These are phyloP conservation scores for Didymosphaeria variabile DNA, from an alignment of 2,329 filamentous ascomycete genomes.

Conservation along the genomic window DNA sequence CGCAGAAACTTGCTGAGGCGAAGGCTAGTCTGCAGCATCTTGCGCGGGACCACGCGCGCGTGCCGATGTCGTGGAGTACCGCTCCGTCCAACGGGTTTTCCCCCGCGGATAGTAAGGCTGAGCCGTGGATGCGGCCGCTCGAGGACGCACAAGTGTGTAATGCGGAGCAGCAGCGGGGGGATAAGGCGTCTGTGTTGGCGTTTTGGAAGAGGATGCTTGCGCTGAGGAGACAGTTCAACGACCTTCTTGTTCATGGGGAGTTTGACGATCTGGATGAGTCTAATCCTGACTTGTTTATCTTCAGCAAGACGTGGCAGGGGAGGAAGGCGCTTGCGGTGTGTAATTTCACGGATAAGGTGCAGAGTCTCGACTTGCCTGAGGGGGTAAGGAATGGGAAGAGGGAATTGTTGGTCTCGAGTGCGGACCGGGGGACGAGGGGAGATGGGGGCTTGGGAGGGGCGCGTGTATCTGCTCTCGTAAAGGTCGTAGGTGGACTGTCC, in stretches of 20 bases:
- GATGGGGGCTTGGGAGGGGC: slow-evolving; percentile 40
- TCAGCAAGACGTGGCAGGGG: slow-evolving; percentile 42
- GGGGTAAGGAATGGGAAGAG: slow-evolving; percentile 40
- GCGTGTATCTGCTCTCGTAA: slow-evolving; percentile 37
- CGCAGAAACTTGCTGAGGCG: slow-evolving; percentile 55
- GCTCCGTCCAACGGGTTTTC: slow-evolving; percentile 67
- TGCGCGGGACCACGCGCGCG: slow-evolving; percentile 71
- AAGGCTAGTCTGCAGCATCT: slow-evolving; percentile 65
- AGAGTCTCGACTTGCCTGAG: slow-evolving; percentile 45
- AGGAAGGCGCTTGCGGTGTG: slow-evolving; percentile 42
- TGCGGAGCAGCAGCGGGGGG: slow-evolving; percentile 61
- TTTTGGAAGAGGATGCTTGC: slow-evolving; percentile 69
- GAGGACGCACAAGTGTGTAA: slow-evolving; percentile 66
- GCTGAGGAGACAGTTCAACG: slow-evolving; percentile 64
- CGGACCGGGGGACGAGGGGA: slow-evolving; percentile 28
- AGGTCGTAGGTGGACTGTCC: too few relatives aligned
- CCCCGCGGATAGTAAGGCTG: slow-evolving; percentile 54
- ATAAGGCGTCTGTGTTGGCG: slow-evolving; percentile 60
- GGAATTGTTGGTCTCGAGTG: slow-evolving; percentile 36
- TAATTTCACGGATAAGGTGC: slow-evolving; percentile 46
- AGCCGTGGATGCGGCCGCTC: slow-evolving; percentile 69
- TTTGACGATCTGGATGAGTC: slow-evolving; percentile 63
- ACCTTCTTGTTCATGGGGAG: slow-evolving; percentile 69
- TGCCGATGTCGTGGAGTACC: slow-evolving; percentile 73
- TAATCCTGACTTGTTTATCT: slow-evolving; percentile 66